Evolutionary conservation across 2,329 filamentous ascomycete species (phyloP).

Genomic region (Apiospora phragmitis): DNA sequence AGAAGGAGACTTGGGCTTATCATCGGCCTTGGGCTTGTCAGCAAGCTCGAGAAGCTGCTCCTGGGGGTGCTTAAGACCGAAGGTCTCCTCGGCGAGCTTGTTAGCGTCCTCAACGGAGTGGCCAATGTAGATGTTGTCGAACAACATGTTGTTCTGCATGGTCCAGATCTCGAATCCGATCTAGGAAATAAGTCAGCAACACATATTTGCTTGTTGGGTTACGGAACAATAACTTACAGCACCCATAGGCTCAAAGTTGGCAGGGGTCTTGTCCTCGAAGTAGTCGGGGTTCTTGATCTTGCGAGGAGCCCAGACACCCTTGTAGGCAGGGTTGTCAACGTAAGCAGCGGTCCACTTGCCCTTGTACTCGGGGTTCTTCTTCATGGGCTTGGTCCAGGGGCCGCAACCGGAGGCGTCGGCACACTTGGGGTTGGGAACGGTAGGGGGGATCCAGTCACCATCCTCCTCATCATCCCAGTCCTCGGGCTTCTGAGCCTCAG

Average conservation of each 20-base stretch:
- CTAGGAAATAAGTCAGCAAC: constrained; percentile 42
- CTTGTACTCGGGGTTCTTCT: constrained; percentile 96
- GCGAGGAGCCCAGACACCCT: constrained; percentile 89
- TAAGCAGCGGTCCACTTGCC: constrained; percentile 94
- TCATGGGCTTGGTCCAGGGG: constrained; percentile 87
- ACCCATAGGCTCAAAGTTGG: constrained; percentile 97
- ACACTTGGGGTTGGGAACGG: constrained; percentile 94
- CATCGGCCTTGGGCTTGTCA: constrained; percentile 71
- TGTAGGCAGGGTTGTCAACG: constrained; percentile 98
- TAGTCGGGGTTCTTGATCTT: constrained; percentile 97
- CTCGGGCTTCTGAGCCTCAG: constrained; percentile 94
- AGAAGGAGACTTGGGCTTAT: constrained; percentile 67
- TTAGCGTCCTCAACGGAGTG: constrained; percentile 93
- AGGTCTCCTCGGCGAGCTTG: constrained; percentile 86
- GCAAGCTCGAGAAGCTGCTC: constrained; percentile 81
- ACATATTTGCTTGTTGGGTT: not conserved
- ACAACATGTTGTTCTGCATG: constrained; percentile 98
- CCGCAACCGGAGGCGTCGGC: constrained; percentile 91
- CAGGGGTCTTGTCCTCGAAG: constrained; percentile 94
- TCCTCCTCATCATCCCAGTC: constrained; percentile 99
- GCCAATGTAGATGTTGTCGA: constrained; percentile 99
- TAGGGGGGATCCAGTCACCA: constrained; percentile 92
- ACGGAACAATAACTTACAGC: constrained; percentile 67
- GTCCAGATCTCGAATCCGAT: constrained; percentile 99
- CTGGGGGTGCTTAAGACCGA: constrained; percentile 80